These are phyloP conservation scores for Candida vartiovaarae DNA, from an alignment of 805 yeast genomes.

Conservation along the genomic window DNA sequence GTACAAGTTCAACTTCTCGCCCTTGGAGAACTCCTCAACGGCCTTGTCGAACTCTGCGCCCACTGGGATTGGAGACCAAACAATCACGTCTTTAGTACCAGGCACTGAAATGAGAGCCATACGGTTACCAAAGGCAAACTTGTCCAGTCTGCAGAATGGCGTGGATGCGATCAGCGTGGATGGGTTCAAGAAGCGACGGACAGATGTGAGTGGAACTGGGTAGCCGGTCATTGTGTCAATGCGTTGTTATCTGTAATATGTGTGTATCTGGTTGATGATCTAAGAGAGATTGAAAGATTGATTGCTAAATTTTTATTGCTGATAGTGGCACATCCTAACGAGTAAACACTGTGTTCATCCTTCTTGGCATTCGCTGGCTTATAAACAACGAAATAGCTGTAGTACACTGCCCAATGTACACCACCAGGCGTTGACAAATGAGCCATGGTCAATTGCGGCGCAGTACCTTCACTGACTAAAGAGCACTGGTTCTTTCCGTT, in stretches of 20 bases:
- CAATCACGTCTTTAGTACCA: conserved; percentile 27
- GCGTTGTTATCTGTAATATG: not conserved
- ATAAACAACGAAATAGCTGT: too few species aligned
- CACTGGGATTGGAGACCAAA: conserved; percentile 57
- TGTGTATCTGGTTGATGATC: too few species aligned
- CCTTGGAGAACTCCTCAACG: conserved; percentile 29
- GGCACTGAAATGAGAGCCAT: conserved; percentile 30
- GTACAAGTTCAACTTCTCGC: conserved; percentile 31
- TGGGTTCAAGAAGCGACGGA: conserved; percentile 28
- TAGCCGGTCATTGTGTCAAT: conserved; percentile 29
- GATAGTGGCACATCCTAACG: too few species aligned
- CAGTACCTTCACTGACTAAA: too few species aligned
- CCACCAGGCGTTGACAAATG: too few species aligned
- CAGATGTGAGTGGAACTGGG: conserved; percentile 32
- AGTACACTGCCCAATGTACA: too few species aligned
- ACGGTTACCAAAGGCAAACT: conserved; percentile 31
- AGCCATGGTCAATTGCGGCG: too few species aligned
- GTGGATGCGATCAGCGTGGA: conserved; percentile 30
- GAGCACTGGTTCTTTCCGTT: too few species aligned
- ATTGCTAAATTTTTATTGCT: not conserved
- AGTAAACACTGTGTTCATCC: too few species aligned
- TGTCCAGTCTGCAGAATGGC: conserved; percentile 25
- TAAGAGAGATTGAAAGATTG: too few species aligned
- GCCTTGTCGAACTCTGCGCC: conserved; percentile 38
- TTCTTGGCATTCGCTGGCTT: too few species aligned